phyloP scores from a whole-genome alignment of 2,329 filamentous ascomycete genomes.

The Colletotrichum falcatum region DNA sequence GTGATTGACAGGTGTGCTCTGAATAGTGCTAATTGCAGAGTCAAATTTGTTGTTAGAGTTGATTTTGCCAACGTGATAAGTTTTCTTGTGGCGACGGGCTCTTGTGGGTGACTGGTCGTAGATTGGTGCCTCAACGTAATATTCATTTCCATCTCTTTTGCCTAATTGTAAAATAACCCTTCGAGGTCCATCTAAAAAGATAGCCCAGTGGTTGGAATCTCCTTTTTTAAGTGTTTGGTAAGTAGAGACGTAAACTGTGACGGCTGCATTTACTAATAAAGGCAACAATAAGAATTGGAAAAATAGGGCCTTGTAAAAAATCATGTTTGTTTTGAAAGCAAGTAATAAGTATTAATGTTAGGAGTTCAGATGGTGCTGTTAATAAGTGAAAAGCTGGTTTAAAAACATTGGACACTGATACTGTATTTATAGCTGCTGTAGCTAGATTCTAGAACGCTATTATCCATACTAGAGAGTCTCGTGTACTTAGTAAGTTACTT shows the following conservation, averaged over 20 bases:
- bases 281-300: neutral
- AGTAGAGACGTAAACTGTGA: neutral
- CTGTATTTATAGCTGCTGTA: too few species aligned
- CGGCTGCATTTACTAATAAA: neutral
- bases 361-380: too few species aligned
- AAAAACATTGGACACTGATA: too few species aligned
- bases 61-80: neutral
- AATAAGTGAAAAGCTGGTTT: too few species aligned
- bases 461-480: too few species aligned
- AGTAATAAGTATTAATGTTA: too few species aligned
- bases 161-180: neutral
- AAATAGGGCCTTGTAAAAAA: neutral
- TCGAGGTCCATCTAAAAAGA: neutral
- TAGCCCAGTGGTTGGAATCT: neutral
- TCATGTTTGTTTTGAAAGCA: neutral
- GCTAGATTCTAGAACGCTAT: too few species aligned
- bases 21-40: neutral
- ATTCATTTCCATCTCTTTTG: neutral
- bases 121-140: neutral
- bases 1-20: neutral
- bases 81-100: neutral
- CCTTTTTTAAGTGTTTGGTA: neutral
- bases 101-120: neutral
- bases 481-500: too few species aligned
- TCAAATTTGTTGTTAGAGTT: neutral